Conservation (phyloP, 164 flowering plant genomes). For the Magnolia kwangsiensis region DNA sequence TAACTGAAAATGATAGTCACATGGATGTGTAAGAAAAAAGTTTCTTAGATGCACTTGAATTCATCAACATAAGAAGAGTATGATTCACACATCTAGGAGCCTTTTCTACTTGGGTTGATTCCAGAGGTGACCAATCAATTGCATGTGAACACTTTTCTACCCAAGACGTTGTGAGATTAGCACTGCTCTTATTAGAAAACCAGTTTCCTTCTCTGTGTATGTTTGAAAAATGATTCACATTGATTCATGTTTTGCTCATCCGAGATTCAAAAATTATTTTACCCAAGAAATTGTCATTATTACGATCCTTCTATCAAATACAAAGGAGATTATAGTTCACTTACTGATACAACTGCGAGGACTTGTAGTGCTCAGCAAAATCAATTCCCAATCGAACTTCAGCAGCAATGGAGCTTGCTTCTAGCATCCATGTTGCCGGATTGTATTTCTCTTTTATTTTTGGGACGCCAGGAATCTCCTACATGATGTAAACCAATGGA, state of each 20-base stretch:
- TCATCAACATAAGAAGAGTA: too few species aligned
- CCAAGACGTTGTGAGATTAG: too few species aligned
- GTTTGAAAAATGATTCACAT: neutral
- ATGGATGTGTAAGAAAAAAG: too few species aligned
- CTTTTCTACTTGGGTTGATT: neutral
- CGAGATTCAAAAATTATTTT: neutral
- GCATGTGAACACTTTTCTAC: too few species aligned
- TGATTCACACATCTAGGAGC: neutral
- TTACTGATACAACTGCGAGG: slow-evolving; percentile 73
- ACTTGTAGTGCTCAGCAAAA: slow-evolving; percentile 73
- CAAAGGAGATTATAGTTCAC: slow-evolving; percentile 16
- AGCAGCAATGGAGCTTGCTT: slow-evolving; percentile 77
- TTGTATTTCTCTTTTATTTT: slow-evolving; percentile 78
- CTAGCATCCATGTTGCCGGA: slow-evolving; percentile 98
- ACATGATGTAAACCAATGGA: slow-evolving; percentile 2
- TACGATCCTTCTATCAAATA: slow-evolving; percentile 4
- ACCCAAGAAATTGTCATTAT: neutral
- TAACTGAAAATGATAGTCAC: too few species aligned
- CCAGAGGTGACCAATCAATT: neutral
- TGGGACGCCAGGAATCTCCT: slow-evolving; percentile 78
- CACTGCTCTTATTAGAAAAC: too few species aligned
- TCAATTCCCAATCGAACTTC: slow-evolving; percentile 72
- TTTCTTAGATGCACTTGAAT: too few species aligned
- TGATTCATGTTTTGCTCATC: neutral
- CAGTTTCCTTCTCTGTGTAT: too few species aligned